Conservation (phyloP, 2,329 filamentous ascomycete genomes). For the Calonectria pteridis region DNA sequence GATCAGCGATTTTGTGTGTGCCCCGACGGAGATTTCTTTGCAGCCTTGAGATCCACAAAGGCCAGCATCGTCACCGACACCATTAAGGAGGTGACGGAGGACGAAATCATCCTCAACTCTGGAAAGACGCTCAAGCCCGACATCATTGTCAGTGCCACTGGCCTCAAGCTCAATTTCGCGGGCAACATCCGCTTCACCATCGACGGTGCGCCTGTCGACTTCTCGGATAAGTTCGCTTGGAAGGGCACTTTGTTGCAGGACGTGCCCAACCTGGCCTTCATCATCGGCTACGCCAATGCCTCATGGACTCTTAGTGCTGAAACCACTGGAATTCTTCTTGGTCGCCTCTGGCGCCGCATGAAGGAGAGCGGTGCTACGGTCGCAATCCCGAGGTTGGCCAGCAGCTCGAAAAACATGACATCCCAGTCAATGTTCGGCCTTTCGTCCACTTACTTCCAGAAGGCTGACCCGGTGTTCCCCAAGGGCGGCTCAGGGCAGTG, state of each 20-base stretch:
- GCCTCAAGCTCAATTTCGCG: slow-evolving; percentile 66
- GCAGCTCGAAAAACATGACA: not conserved
- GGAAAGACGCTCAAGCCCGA: slow-evolving; percentile 63
- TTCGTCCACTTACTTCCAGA: not conserved
- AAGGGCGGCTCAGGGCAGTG: not conserved
- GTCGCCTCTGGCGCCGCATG: not conserved
- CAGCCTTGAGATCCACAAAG: slow-evolving; percentile 45
- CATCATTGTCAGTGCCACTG: slow-evolving; percentile 74
- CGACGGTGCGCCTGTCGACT: slow-evolving; percentile 54
- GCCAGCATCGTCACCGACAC: slow-evolving; percentile 6
- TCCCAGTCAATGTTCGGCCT: not conserved
- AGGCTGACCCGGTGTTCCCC: not conserved
- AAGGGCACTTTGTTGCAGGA: not conserved
- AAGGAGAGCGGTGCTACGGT: not conserved
- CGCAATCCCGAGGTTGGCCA: not conserved
- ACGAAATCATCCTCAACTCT: slow-evolving; percentile 45
- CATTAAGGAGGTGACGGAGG: not conserved
- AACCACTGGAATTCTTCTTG: not conserved
- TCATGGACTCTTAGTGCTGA: slow-evolving; percentile 13
- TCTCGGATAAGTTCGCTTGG: not conserved
- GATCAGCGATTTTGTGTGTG: slow-evolving; percentile 76
- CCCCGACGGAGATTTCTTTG: slow-evolving; percentile 59
- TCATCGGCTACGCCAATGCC: slow-evolving; percentile 7
- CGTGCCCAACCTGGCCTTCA: slow-evolving; percentile 1
- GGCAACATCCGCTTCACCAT: slow-evolving; percentile 63